Conservation (phyloP, 2,329 filamentous ascomycete genomes). For the Penicillium nordicum region DNA sequence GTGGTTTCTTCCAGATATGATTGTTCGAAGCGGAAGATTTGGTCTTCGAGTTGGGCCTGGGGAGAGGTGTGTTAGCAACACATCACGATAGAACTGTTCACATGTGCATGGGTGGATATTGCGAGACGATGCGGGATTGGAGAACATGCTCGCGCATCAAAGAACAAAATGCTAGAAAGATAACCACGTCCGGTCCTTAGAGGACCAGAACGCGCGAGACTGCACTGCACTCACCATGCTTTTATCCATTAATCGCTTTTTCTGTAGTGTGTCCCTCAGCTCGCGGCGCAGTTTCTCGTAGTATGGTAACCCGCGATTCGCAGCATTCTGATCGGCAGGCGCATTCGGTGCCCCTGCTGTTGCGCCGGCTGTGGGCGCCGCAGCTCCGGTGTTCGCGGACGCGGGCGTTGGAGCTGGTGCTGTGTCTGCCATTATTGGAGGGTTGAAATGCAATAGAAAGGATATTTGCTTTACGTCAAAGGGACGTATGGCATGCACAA, state of each 20-base stretch:
- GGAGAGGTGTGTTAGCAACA: not conserved
- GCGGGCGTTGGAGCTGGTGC: constrained; percentile 31
- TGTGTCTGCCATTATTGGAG: constrained; percentile 41
- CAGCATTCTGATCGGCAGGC: constrained; percentile 25
- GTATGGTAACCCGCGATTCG: constrained; percentile 55
- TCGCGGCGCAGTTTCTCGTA: constrained; percentile 70
- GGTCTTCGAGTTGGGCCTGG: constrained; percentile 67
- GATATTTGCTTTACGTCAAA: not conserved
- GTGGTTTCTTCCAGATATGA: constrained; percentile 86
- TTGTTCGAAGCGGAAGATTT: constrained; percentile 78
- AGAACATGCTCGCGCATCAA: not conserved
- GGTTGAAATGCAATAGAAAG: not conserved
- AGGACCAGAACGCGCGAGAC: not conserved
- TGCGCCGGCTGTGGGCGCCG: constrained; percentile 19
- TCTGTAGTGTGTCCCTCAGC: constrained; percentile 63
- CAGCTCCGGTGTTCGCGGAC: constrained; percentile 19
- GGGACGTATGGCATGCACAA: not conserved
- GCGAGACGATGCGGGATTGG: not conserved
- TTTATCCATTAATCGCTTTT: constrained; percentile 62
- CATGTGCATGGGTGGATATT: not conserved
- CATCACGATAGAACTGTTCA: not conserved
- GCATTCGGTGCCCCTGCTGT: constrained; percentile 22
- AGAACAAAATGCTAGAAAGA: not conserved
- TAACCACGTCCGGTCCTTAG: not conserved
- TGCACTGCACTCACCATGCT: constrained; percentile 50